Base-by-base conservation (phyloP, 1,284 basidiomycete species). In the Sanghuangporus baumii region DNA sequence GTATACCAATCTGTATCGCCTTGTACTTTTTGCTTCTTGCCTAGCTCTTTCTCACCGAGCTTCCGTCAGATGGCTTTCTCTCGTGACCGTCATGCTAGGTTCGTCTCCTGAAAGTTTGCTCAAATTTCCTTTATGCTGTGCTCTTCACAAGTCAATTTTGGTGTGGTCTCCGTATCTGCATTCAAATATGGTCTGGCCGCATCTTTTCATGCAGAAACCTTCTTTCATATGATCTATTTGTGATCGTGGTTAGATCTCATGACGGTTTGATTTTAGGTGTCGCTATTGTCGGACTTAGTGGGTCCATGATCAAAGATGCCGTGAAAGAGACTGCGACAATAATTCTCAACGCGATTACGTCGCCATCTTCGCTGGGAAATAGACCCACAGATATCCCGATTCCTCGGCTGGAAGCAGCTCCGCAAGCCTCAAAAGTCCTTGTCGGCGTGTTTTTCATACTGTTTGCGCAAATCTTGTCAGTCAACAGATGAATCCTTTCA, bases 381-480 rank as follows among this genome's bases (percentile, higher is more conserved):
- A 61, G 62, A 70, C 58, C 63, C 50, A 58, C 64, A n/a, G 60
- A 57, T 36, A 50, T 67, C 16, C 70, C 70, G 41, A 64, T 68
- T 41, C 70, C 78, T 61, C 76, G 79, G 64, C 75, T 81, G 6
- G 74, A 73, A 57, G 85, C 86, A 63, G 76, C 81, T 66, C 82
- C 81, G 34, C 82, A 88, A 71, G 78, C 81, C 36, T 82, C 84
- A 63, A 85, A 79, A 66, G 88, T 87, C 64, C 80, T 91, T 61
- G 75, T 90, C 71, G 88, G 97, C 62, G 88, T 99, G 40, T 86
- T 93, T 71, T 89, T 99, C 72, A 86, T 99, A 62, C 79, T 98
- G 46, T 95, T 97, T 71, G 96, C 97, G n/a, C 97, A 99, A 76
- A 78, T 98, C 66, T 99, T 96, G 92, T 93, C 71, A 79, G 90